Conservation (phyloP, 345 rosid species). For the Aquilaria yunnanensis region DNA sequence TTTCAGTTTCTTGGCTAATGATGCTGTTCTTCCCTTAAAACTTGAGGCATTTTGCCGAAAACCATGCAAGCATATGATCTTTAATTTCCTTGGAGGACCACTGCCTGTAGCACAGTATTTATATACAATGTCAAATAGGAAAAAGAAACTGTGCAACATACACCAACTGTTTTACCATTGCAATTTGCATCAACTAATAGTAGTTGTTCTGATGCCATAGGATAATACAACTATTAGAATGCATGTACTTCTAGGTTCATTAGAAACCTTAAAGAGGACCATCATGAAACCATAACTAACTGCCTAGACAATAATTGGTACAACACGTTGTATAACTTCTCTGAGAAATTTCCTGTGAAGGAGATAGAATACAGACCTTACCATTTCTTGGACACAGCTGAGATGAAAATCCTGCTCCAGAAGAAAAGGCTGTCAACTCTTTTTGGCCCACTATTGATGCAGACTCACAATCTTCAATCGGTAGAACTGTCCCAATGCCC, state of each 20-base stretch:
- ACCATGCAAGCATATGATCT: constrained; percentile 91
- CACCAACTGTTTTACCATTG: too few species aligned
- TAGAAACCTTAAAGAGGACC: too few species aligned
- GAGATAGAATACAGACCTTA: constrained; percentile 49
- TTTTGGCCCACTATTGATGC: constrained; percentile 8
- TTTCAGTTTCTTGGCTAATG: constrained; percentile 89
- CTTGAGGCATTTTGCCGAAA: constrained; percentile 91
- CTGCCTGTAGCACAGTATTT: constrained; percentile 26
- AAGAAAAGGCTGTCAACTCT: constrained; percentile 16
- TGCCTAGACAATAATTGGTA: too few species aligned
- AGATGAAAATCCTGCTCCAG: constrained; percentile 18
- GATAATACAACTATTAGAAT: too few species aligned
- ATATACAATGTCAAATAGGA: too few species aligned
- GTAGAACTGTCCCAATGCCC: constrained; percentile 11
- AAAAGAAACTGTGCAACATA: too few species aligned
- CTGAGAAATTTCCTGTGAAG: background rate
- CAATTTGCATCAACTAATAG: too few species aligned
- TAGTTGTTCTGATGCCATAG: too few species aligned
- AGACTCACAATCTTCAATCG: constrained; percentile 17
- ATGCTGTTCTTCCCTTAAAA: constrained; percentile 91
- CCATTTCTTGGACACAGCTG: constrained; percentile 36
- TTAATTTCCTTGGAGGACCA: constrained; percentile 45
- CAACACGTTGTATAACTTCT: too few species aligned
- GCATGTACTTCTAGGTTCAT: too few species aligned
- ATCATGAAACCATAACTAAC: too few species aligned